phyloP scores from a whole-genome alignment of 2,329 filamentous ascomycete species.

The Aplosporella prunicola region DNA sequence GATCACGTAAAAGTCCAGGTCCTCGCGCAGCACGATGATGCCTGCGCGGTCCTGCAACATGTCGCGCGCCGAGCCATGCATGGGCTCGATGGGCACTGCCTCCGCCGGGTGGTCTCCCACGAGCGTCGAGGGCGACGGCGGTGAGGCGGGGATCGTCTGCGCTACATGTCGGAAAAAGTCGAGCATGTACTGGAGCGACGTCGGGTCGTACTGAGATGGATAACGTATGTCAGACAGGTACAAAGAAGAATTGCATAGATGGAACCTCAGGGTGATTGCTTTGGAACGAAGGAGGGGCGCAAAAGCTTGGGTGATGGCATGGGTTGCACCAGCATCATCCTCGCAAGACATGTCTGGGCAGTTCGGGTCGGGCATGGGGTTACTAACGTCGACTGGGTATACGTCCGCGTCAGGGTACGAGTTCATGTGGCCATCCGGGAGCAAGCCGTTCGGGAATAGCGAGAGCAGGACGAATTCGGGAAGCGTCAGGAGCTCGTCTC shows the following conservation, averaged over 20 bases:
- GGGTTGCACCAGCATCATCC: slow-evolving; percentile 3
- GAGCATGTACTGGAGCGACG: slow-evolving; percentile 96
- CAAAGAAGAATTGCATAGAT: slow-evolving; percentile 37
- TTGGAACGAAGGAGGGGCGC: slow-evolving; percentile 24
- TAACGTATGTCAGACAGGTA: slow-evolving; percentile 48
- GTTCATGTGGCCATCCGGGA: slow-evolving; percentile 93
- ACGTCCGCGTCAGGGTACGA: slow-evolving; percentile 87
- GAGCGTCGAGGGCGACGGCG: slow-evolving; percentile 50
- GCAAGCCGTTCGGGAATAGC: slow-evolving; percentile 96
- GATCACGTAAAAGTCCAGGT: slow-evolving; percentile 95
- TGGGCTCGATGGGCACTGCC: slow-evolving; percentile 60
- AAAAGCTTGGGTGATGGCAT: slow-evolving; percentile 22
- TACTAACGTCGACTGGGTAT: slow-evolving; percentile 91
- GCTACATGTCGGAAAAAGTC: slow-evolving; percentile 96
- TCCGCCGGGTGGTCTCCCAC: slow-evolving; percentile 31
- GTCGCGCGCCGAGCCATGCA: slow-evolving; percentile 60
- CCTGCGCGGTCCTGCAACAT: slow-evolving; percentile 81
- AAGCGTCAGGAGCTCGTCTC: slow-evolving; percentile 88
- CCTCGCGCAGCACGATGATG: slow-evolving; percentile 92
- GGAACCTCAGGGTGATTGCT: slow-evolving; percentile 24
- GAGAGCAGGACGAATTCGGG: slow-evolving; percentile 96
- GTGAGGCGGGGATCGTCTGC: slow-evolving; percentile 79
- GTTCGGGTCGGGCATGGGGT: neutral
- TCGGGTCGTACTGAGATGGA: slow-evolving; percentile 77
- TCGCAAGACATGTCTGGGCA: slow-evolving; percentile 19